These are phyloP conservation scores for Aspergillus sclerotiicarbonarius DNA, from an alignment of 495 filamentous ascomycete genomes.

Conservation along the genomic window DNA sequence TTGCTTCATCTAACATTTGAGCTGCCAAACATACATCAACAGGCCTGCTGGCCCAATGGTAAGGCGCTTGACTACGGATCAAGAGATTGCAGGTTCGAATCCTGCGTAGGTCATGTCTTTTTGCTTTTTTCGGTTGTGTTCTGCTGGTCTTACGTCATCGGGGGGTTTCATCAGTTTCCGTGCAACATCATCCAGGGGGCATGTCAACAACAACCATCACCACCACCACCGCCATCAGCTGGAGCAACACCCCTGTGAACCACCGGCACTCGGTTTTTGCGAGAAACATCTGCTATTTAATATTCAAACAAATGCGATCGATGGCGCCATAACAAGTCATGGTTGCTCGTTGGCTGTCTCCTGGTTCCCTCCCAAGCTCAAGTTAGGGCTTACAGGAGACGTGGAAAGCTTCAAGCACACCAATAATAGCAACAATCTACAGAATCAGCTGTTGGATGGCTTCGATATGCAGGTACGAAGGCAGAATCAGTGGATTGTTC, in stretches of 20 bases:
- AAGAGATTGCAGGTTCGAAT: conserved; percentile 56
- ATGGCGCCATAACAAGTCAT: too few species aligned
- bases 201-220: too few species aligned
- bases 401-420: background rate
- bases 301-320: too few species aligned
- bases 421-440: background rate
- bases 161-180: too few species aligned
- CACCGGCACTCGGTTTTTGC: too few species aligned
- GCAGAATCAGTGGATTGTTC: background rate
- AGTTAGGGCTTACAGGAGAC: background rate
- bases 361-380: background rate
- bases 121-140: background rate
- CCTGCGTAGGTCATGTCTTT: conserved; percentile 41
- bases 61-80: conserved; percentile 74
- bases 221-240: too few species aligned
- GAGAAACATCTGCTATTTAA: too few species aligned
- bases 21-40: background rate
- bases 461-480: background rate
- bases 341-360: too few species aligned
- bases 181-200: too few species aligned
- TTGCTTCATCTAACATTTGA: background rate
- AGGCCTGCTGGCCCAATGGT: conserved; percentile 62
- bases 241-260: too few species aligned
- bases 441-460: background rate
- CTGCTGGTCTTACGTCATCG: too few species aligned